Base-by-base conservation (phyloP, 345 rosid genomes). In the Abelmoschus esculentus region DNA sequence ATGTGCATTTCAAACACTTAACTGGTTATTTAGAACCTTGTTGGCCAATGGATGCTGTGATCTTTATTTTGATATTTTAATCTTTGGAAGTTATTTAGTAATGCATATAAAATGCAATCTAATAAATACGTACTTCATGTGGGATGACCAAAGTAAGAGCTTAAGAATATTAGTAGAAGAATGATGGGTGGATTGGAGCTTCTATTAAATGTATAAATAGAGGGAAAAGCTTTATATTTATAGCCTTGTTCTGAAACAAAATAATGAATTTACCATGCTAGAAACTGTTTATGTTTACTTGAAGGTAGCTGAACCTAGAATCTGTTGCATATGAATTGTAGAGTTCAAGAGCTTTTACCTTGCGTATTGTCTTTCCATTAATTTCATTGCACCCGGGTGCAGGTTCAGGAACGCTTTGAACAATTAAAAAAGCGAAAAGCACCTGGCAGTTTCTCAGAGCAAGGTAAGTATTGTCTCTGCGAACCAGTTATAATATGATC, bases 331-430 rank as follows among this genome's bases (percentile, higher is more conserved):
- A 19, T 63, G 67, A 40, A 11, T 18, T 40, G n/a, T 63, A 7
- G 67, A 9, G 52, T 17, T 18, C 31, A 34, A 62, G 50, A 40
- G 15, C 1, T 40, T 32, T 63, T 19, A 19, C 52, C 67, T 62
- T 40, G 52, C 17, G 13, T 47, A 19, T 5, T 40, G 44, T 9
- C 12, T 18, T 22, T 62, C 19, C 7, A 42, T 74, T 38, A 54
- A 18, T 36, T n/a, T 50, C 49, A 47, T 15, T 62, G 44, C 61
- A 40, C 40, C n/a, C 5, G 50, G 58, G 10, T 83, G 67, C 74
- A 93, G 98, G 99, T 95, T 61, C 96, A 87, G 70, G 89, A 83
- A 69, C 87, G 99, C 36, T 95, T 95, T 74, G 99, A 95, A 73
- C 65, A 34, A 55, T 84, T 95, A 68, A 90, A 90, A 86, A 95